Conservation (phyloP, 208 protist species). For the Wallacemonas sp. region DNA sequence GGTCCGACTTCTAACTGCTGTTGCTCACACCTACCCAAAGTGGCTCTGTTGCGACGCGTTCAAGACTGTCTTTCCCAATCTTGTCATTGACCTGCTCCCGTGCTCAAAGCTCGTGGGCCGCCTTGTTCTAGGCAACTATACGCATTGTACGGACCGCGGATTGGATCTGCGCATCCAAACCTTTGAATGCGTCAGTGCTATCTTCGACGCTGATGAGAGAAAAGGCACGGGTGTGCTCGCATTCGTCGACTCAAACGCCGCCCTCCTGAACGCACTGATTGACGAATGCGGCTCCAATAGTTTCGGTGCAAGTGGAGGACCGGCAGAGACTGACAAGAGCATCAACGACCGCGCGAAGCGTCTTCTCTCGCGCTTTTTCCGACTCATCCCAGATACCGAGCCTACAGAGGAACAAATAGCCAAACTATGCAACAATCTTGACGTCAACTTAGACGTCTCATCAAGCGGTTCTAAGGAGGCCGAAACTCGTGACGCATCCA, state of each 20-base stretch:
- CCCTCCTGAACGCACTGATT: slow-evolving; percentile 44
- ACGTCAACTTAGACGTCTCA: slow-evolving; percentile 30
- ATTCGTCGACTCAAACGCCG: slow-evolving; percentile 39
- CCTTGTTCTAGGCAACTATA: slow-evolving; percentile 94
- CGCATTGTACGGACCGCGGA: slow-evolving; percentile 92
- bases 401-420: slow-evolving; percentile 31
- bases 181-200: slow-evolving; percentile 92
- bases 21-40: slow-evolving; percentile 30
- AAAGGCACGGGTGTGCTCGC: slow-evolving; percentile 33
- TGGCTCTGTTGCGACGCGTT: slow-evolving; percentile 39
- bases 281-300: slow-evolving; percentile 36
- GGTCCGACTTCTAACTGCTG: slow-evolving; percentile 40
- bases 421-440: slow-evolving; percentile 40
- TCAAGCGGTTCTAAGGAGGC: not conserved
- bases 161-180: slow-evolving; percentile 93
- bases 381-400: slow-evolving; percentile 23
- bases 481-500: not conserved
- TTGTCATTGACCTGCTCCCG: slow-evolving; percentile 32
- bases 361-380: slow-evolving; percentile 48
- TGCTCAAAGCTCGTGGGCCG: slow-evolving; percentile 47
- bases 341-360: slow-evolving; percentile 51
- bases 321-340: slow-evolving; percentile 33
- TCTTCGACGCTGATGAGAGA: slow-evolving; percentile 46
- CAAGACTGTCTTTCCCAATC: slow-evolving; percentile 21
- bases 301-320: slow-evolving; percentile 6